Evolutionary conservation across 2,329 filamentous ascomycete genomes (phyloP).

Genomic region (Sporothrix variecibatus): DNA sequence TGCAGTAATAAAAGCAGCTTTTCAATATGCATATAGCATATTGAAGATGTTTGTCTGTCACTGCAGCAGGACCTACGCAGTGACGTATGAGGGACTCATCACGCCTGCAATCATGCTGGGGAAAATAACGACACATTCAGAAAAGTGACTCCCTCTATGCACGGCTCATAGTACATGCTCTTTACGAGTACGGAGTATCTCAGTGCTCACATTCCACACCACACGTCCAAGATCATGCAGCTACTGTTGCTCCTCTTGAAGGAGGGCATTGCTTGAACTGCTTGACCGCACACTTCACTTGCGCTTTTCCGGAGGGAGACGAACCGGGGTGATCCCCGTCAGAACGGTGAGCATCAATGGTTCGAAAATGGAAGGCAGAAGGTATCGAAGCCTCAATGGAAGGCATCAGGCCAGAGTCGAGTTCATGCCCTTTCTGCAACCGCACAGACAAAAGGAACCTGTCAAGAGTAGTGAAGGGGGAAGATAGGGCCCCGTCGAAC

Average conservation of each 20-base stretch:
- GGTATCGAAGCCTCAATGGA: slow-evolving; percentile 25
- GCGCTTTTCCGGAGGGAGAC: neutral
- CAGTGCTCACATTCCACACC: too few relatives aligned
- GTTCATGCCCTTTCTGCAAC: slow-evolving; percentile 24
- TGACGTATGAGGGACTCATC: neutral
- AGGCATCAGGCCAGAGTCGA: slow-evolving; percentile 23
- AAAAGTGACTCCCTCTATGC: too few relatives aligned
- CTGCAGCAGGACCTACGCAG: neutral
- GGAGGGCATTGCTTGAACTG: neutral
- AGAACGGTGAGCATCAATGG: neutral
- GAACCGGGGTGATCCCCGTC: neutral
- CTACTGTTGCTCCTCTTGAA: neutral
- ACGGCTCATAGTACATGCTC: too few relatives aligned
- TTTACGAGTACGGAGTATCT: too few relatives aligned
- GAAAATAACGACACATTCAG: too few relatives aligned
- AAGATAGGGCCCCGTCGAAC: neutral
- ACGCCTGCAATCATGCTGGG: neutral
- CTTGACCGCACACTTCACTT: neutral
- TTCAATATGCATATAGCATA: neutral
- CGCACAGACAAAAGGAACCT: slow-evolving; percentile 26
- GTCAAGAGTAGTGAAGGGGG: neutral
- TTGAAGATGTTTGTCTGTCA: neutral
- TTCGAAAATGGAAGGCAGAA: neutral
- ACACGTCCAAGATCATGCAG: neutral
- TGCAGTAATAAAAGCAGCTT: neutral